phyloP scores from a whole-genome alignment of 1,284 basidiomycete species.

The Boletus sp. region DNA sequence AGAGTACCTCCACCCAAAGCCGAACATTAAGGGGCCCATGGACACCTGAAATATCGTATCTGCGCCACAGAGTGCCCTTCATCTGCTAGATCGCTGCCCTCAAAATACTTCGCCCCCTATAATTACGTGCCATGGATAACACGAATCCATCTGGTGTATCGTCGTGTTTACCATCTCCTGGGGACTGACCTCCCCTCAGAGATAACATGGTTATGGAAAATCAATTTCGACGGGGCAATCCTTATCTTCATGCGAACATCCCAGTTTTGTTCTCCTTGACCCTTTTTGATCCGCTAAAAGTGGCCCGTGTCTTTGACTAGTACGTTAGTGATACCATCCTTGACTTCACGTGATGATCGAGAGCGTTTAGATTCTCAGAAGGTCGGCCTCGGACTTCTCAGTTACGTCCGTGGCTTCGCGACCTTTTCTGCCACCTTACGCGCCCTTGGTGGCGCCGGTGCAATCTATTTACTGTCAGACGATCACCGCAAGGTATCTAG shows the following conservation, averaged over 20 bases:
- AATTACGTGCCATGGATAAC: constrained; percentile 10
- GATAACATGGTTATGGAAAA: constrained; percentile 15
- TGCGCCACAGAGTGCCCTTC: background rate
- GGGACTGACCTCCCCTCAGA: constrained; percentile 4
- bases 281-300: constrained; percentile 22
- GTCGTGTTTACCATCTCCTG: constrained; percentile 7
- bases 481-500: constrained; percentile 23
- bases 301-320: constrained; percentile 10
- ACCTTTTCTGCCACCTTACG: constrained; percentile 19
- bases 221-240: constrained; percentile 12
- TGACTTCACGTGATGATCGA: constrained; percentile 28
- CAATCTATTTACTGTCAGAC: constrained; percentile 21
- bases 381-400: constrained; percentile 32
- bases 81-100: constrained; percentile 3
- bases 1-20: constrained; percentile 20
- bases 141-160: background rate
- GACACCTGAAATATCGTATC: background rate
- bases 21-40: background rate
- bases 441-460: constrained; percentile 30
- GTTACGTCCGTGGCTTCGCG: constrained; percentile 34
- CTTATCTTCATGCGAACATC: constrained; percentile 24
- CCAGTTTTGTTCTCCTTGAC: constrained; percentile 12
- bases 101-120: constrained; percentile 1
- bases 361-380: constrained; percentile 30
- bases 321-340: constrained; percentile 19